phyloP scores from a whole-genome alignment of 2,329 filamentous ascomycete genomes.

The Fusarium sp. region DNA sequence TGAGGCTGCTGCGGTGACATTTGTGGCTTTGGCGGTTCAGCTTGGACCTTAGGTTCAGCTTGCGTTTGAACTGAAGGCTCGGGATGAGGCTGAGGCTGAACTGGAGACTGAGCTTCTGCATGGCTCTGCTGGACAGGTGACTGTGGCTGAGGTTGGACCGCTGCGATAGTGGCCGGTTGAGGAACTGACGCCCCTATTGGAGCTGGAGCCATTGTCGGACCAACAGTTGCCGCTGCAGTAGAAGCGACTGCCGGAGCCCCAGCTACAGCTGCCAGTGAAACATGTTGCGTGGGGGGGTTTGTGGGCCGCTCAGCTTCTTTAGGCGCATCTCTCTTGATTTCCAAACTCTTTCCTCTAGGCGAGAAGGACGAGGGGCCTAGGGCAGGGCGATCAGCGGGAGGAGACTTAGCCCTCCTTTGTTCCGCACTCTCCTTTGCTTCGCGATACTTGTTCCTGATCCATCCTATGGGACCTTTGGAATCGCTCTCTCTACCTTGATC shows the following conservation, averaged over 20 bases:
- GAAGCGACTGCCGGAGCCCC: slow-evolving; percentile 19
- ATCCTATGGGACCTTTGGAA: slow-evolving; percentile 63
- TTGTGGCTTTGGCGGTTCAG: background rate
- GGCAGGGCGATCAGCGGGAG: slow-evolving; percentile 54
- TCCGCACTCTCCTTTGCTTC: slow-evolving; percentile 68
- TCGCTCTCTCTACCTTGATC: slow-evolving; percentile 59
- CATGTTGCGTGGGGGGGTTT: slow-evolving; percentile 9
- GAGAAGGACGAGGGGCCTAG: slow-evolving; percentile 47
- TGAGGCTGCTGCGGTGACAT: slow-evolving; percentile 5
- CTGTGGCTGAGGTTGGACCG: slow-evolving; percentile 20
- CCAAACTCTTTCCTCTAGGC: slow-evolving; percentile 60
- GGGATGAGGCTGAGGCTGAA: slow-evolving; percentile 4
- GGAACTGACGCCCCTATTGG: slow-evolving; percentile 12
- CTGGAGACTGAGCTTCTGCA: slow-evolving; percentile 3
- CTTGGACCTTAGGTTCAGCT: background rate
- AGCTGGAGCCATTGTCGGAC: slow-evolving; percentile 3
- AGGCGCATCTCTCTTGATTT: slow-evolving; percentile 56
- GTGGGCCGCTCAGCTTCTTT: slow-evolving; percentile 35
- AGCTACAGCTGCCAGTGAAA: slow-evolving; percentile 25
- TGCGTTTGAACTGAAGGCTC: slow-evolving; percentile 10
- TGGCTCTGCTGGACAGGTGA: slow-evolving; percentile 17
- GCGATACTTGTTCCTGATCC: slow-evolving; percentile 70
- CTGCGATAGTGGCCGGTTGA: slow-evolving; percentile 21
- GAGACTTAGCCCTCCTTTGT: slow-evolving; percentile 66
- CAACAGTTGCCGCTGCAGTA: slow-evolving; percentile 8